These are phyloP conservation scores for Pseudozyma tsukubaensis DNA, from an alignment of 1,284 basidiomycete genomes.

Conservation along the genomic window DNA sequence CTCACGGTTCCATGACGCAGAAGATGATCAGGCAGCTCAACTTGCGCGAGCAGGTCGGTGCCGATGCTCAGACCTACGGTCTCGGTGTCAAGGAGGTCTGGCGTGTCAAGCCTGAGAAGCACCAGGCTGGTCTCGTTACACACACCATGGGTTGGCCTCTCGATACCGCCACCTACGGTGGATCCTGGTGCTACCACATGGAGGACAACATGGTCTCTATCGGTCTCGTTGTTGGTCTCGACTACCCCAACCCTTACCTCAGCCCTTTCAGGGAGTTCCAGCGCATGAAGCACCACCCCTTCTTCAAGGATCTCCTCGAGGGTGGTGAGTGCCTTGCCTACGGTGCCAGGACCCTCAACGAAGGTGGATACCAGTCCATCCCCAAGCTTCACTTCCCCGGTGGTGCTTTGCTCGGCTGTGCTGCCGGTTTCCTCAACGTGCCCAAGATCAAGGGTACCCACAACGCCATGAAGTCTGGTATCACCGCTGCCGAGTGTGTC, in stretches of 20 bases:
- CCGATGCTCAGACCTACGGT: constrained; percentile 93
- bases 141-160: constrained; percentile 97
- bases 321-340: constrained; percentile 86
- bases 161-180: constrained; percentile 87
- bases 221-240: constrained; percentile 91
- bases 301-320: constrained; percentile 83
- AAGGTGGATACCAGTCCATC: constrained; percentile 93
- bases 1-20: constrained; percentile 91
- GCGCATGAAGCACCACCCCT: constrained; percentile 97
- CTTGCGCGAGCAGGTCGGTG: constrained; percentile 76
- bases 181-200: constrained; percentile 96
- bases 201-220: constrained; percentile 89
- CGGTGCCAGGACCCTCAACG: constrained; percentile 89
- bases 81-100: constrained; percentile 98
- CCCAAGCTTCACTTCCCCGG: constrained; percentile 94
- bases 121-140: constrained; percentile 85
- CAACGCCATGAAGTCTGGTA: constrained; percentile 99
- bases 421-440: constrained; percentile 93
- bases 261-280: constrained; percentile 94
- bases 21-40: constrained; percentile 82
- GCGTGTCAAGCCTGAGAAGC: constrained; percentile 82
- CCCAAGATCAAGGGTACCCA: constrained; percentile 99
- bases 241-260: constrained; percentile 93
- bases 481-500: constrained; percentile 92
- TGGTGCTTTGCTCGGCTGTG: constrained; percentile 93